These are phyloP conservation scores for Entomortierella chlamydospora DNA, from an alignment of 192 early-diverging fungal species.

Conservation along the genomic window DNA sequence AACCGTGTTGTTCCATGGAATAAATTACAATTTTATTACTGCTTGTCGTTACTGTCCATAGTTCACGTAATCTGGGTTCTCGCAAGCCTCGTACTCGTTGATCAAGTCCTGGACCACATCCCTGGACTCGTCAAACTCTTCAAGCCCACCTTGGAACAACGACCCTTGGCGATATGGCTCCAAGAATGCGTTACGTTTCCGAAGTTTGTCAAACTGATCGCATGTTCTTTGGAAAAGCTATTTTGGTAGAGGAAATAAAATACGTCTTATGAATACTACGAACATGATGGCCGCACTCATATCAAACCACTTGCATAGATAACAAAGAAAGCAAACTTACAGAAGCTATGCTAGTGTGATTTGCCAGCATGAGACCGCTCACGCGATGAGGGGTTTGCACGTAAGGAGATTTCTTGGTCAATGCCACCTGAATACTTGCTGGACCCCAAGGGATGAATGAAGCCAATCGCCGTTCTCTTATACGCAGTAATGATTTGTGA, in stretches of 20 bases:
- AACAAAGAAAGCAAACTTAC: neutral
- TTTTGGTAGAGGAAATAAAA: neutral
- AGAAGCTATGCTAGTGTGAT: slow-evolving; percentile 84
- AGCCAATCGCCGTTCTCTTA: slow-evolving; percentile 92
- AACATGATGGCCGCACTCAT: too few species aligned
- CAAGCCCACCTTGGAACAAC: slow-evolving; percentile 82
- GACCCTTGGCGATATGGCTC: slow-evolving; percentile 91
- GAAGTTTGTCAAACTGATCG: slow-evolving; percentile 93
- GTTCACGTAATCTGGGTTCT: slow-evolving; percentile 87
- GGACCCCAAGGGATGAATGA: slow-evolving; percentile 99
- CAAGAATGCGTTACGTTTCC: slow-evolving; percentile 96
- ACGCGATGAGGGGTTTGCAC: slow-evolving; percentile 92
- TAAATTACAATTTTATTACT: neutral
- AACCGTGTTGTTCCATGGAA: neutral
- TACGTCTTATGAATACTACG: neutral
- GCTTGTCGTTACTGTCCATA: slow-evolving; percentile 48
- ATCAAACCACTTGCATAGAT: neutral
- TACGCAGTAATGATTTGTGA: slow-evolving; percentile 95
- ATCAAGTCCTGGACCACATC: slow-evolving; percentile 93
- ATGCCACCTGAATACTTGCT: slow-evolving; percentile 97
- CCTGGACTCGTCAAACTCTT: slow-evolving; percentile 92
- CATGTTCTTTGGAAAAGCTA: slow-evolving; percentile 91
- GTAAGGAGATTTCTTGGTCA: slow-evolving; percentile 95
- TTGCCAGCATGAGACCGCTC: slow-evolving; percentile 98
- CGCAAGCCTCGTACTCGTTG: slow-evolving; percentile 94